Evolutionary conservation across 352 stramenopile genomes (phyloP).

Genomic region (Elongisporangium undulatum): DNA sequence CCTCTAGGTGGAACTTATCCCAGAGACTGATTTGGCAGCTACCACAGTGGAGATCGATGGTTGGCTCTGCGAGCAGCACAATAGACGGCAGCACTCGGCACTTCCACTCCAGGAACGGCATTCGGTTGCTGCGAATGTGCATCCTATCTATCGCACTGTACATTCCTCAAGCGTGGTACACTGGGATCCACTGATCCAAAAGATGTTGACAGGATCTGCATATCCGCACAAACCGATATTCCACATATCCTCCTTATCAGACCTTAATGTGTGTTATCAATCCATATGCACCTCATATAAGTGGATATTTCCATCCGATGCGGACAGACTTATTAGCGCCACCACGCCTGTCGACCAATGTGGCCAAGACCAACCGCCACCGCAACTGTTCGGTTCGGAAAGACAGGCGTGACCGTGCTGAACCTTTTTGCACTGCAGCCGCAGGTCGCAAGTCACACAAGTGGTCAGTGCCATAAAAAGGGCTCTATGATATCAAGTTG

Average conservation of each 20-base stretch:
- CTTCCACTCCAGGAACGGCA: background rate
- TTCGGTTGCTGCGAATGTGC: background rate
- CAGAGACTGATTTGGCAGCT: background rate
- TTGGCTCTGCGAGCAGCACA: background rate
- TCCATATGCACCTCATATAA: background rate
- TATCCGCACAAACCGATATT: no score
- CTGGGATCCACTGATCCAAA: background rate
- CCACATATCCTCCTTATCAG: no score
- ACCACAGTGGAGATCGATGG: background rate
- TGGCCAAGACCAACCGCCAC: background rate
- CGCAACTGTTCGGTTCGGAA: background rate
- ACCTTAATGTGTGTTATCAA: no score
- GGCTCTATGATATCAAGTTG: background rate
- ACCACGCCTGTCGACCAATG: background rate
- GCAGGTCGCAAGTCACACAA: background rate
- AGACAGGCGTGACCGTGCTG: background rate
- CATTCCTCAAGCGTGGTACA: background rate
- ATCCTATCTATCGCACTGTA: background rate
- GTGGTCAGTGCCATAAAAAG: background rate
- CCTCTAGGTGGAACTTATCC: background rate
- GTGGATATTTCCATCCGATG: background rate
- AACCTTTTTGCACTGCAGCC: background rate
- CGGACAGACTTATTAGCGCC: no score
- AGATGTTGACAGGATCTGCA: background rate
- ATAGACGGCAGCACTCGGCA: background rate